Evolutionary conservation across 2,329 filamentous ascomycete genomes (phyloP).

Genomic region (Mycocentrospora acerina): DNA sequence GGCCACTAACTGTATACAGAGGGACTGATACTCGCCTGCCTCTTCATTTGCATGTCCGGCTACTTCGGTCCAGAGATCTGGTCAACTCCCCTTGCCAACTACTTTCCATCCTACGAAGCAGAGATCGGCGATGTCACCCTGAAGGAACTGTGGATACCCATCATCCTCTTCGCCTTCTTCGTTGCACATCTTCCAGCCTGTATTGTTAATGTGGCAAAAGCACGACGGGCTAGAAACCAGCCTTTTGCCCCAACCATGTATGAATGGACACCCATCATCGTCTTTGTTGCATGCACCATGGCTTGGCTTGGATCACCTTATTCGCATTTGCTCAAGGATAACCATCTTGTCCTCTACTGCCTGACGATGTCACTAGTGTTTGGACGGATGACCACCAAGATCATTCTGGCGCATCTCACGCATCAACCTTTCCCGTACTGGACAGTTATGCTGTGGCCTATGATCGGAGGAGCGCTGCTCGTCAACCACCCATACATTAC

Average conservation of each 20-base stretch:
- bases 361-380: conserved; percentile 96
- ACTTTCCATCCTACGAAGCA: conserved; percentile 38
- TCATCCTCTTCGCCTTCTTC: conserved; percentile 50
- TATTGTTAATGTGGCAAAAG: conserved; percentile 79
- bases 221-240: conserved; percentile 69
- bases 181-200: conserved; percentile 80
- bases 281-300: conserved; percentile 73
- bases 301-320: conserved; percentile 90
- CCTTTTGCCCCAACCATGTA: conserved; percentile 81
- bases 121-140: conserved; percentile 75
- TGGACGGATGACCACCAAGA: conserved; percentile 97
- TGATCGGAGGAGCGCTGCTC: conserved; percentile 80
- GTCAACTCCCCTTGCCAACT: conserved; percentile 70
- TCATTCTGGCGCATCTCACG: conserved; percentile 93
- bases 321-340: conserved; percentile 76
- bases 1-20: conserved; percentile 51
- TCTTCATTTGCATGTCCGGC: conserved; percentile 83
- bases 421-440: conserved; percentile 94
- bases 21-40: conserved; percentile 84
- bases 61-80: conserved; percentile 87
- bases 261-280: conserved; percentile 88
- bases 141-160: conserved; percentile 81
- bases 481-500: conserved; percentile 75
- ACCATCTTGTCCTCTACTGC: conserved; percentile 90
- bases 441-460: conserved; percentile 86